A percentile compares a stretch with the other conserved stretches of the same genome.
Conservation (phyloP, 73 alveolate genomes). For the Tetrahymena borealis region DNA sequence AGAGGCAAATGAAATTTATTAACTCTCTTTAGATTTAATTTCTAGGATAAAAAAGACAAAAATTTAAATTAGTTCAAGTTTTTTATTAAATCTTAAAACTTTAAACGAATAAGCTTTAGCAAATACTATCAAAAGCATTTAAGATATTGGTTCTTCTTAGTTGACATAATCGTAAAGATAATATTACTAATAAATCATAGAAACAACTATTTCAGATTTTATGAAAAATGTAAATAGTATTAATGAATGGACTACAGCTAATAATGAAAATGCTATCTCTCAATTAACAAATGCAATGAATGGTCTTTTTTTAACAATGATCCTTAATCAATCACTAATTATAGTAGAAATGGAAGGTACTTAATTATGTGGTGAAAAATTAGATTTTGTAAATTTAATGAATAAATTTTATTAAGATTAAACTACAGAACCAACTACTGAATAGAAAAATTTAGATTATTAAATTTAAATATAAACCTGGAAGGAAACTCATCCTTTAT, state of each 20-base stretch:
- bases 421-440: neutral
- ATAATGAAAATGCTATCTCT: neutral
- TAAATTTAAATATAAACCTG: neutral
- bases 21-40: too few relatives aligned
- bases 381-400: neutral
- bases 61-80: too few relatives aligned
- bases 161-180: neutral
- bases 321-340: neutral
- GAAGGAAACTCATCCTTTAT: neutral
- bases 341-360: neutral
- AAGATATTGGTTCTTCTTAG: neutral
- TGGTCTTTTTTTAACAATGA: neutral
- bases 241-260: neutral
- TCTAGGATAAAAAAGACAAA: too few relatives aligned
- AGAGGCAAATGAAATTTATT: too few relatives aligned
- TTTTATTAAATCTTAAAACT: neutral
- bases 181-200: neutral
- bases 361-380: neutral
- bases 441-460: neutral
- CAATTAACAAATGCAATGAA: neutral
- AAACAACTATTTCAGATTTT: neutral
- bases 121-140: neutral
- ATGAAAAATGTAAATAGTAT: neutral
- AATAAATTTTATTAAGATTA: neutral
- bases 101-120: neutral